phyloP scores from a whole-genome alignment of 208 protist genomes.

The Trichomonas tenax region DNA sequence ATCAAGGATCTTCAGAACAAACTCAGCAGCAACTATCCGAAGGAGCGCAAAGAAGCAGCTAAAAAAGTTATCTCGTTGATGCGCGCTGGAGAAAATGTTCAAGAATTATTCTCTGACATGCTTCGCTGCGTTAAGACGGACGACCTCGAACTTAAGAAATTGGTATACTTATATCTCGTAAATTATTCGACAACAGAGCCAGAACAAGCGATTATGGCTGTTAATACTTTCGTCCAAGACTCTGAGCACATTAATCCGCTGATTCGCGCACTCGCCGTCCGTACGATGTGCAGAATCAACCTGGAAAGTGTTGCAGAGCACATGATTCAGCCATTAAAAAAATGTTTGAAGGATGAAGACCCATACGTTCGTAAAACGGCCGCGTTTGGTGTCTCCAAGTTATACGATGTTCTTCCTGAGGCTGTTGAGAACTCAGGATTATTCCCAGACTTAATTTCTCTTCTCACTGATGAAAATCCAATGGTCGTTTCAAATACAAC shows the following conservation, averaged over 20 bases:
- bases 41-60: not conserved
- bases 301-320: slow-evolving; percentile 5
- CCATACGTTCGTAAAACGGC: slow-evolving; percentile 78
- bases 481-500: slow-evolving; percentile 81
- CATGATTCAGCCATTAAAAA: slow-evolving; percentile 3
- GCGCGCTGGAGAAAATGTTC: slow-evolving; percentile 14
- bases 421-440: slow-evolving; percentile 63
- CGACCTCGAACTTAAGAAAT: slow-evolving; percentile 19
- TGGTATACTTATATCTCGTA: slow-evolving; percentile 8
- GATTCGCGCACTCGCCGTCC: not conserved
- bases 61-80: not conserved
- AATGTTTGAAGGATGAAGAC: slow-evolving; percentile 1
- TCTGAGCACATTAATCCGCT: not conserved
- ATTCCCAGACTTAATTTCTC: slow-evolving; percentile 49
- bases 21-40: not conserved
- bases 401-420: slow-evolving; percentile 75
- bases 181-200: not conserved
- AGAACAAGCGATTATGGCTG: slow-evolving; percentile 22
- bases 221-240: slow-evolving; percentile 24
- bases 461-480: slow-evolving; percentile 86
- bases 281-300: slow-evolving; percentile 20
- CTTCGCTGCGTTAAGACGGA: slow-evolving; percentile 12
- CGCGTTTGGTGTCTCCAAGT: slow-evolving; percentile 81
- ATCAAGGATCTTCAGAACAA: not conserved
- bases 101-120: slow-evolving; percentile 9